Evolutionary conservation across 2,329 filamentous ascomycete genomes (phyloP).

Genomic region (Botrytis pseudocinerea): DNA sequence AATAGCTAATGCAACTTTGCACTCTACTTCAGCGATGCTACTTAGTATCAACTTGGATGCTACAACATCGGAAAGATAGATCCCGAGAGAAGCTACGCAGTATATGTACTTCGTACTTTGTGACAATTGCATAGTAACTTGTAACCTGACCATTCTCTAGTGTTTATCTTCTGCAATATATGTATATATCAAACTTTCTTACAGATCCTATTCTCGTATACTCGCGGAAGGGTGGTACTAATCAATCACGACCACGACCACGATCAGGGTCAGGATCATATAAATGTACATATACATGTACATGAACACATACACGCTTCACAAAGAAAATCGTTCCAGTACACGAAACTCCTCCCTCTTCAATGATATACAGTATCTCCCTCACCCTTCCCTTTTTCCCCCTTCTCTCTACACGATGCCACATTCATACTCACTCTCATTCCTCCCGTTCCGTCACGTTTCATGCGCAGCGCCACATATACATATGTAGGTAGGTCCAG

Average conservation of each 20-base stretch:
- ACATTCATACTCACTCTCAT: neutral
- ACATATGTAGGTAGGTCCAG: no score
- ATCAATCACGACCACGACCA: no score
- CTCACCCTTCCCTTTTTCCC: neutral
- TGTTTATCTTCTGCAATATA: neutral
- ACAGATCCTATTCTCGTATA: neutral
- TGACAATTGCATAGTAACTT: neutral
- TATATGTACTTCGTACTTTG: neutral
- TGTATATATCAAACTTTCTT: neutral
- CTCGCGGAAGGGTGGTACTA: no score
- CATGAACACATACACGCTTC: neutral
- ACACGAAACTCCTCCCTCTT: neutral
- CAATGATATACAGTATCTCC: neutral
- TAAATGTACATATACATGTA: no score
- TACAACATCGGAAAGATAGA: neutral
- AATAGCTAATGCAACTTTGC: neutral
- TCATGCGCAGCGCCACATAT: neutral
- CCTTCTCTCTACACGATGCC: no score
- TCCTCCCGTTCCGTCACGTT: neutral
- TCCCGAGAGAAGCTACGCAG: neutral
- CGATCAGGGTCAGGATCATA: no score
- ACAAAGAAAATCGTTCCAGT: neutral
- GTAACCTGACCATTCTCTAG: neutral
- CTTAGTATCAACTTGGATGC: neutral
- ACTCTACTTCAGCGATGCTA: neutral